These are phyloP conservation scores for Crassisporium funariophilum DNA, from an alignment of 768 basidiomycete species.

Conservation along the genomic window DNA sequence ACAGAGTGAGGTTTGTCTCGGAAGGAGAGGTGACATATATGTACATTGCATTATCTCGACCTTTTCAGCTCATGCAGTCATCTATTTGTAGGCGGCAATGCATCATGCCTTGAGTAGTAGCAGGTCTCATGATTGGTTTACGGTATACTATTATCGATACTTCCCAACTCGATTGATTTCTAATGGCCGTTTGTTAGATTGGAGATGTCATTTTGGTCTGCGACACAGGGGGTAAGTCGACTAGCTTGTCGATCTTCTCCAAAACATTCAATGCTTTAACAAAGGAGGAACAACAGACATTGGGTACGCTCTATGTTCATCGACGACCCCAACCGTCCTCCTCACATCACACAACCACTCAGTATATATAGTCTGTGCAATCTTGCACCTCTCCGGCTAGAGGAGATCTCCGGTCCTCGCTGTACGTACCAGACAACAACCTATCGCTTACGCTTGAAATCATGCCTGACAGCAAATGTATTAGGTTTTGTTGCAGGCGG, in stretches of 20 bases:
- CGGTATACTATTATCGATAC: background rate
- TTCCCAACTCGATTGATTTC: background rate
- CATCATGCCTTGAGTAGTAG: conserved; percentile 12
- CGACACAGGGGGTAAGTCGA: conserved; percentile 30
- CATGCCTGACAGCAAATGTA: background rate
- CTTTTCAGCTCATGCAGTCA: background rate
- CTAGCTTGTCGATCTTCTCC: background rate
- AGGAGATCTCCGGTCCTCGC: conserved; percentile 13
- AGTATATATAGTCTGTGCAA: conserved; percentile 13
- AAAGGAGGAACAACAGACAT: conserved; percentile 22
- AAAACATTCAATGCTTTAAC: background rate
- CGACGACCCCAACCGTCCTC: too few species aligned
- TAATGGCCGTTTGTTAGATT: conserved; percentile 8
- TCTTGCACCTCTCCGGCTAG: conserved; percentile 6
- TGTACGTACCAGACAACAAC: conserved; percentile 5
- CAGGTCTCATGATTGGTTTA: conserved; percentile 3
- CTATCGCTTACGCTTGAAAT: background rate
- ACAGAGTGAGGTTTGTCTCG: conserved; percentile 24
- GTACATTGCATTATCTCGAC: background rate
- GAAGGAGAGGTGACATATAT: conserved; percentile 20
- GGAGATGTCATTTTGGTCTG: conserved; percentile 27
- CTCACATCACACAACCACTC: background rate
- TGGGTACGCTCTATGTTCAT: conserved; percentile 6
- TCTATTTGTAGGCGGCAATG: conserved; percentile 16
- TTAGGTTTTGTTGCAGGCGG: conserved; percentile 17